These are phyloP conservation scores for Melaleuca quinquenervia DNA, from an alignment of 345 rosid species.

Conservation along the genomic window DNA sequence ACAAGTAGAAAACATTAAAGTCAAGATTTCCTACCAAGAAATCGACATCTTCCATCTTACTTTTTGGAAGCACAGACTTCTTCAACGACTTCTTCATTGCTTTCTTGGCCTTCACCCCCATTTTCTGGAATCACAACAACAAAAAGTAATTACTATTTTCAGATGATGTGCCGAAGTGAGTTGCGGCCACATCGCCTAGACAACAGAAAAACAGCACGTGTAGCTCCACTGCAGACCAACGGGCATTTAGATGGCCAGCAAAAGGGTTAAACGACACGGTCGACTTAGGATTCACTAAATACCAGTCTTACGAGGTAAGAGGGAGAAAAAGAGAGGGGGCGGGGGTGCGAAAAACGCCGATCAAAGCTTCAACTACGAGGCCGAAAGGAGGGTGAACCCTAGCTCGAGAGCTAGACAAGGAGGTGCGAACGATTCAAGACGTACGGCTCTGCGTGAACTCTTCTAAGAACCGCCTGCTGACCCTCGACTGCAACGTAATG, in stretches of 20 bases:
- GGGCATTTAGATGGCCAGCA: neutral
- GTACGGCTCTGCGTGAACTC: neutral
- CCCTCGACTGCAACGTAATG: neutral
- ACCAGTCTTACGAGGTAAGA: neutral
- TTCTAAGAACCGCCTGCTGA: neutral
- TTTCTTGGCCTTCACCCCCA: slow-evolving; percentile 79
- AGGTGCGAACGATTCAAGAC: neutral
- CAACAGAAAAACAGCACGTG: neutral
- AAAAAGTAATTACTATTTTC: neutral
- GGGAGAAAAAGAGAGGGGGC: neutral
- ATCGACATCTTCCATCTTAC: slow-evolving; percentile 35
- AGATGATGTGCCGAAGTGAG: neutral
- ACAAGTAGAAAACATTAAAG: neutral
- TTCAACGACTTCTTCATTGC: slow-evolving; percentile 42
- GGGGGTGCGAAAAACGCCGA: neutral
- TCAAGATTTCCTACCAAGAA: slow-evolving; percentile 43
- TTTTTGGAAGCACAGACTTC: slow-evolving; percentile 19
- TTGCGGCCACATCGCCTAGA: neutral
- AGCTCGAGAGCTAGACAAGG: neutral
- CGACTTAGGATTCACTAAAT: neutral
- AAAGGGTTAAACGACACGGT: neutral
- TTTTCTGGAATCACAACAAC: neutral
- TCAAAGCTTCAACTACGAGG: neutral
- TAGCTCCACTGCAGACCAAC: neutral
- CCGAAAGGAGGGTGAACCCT: neutral